Conservation (phyloP, 345 rosid species). For the Eucalyptus shirleyi region DNA sequence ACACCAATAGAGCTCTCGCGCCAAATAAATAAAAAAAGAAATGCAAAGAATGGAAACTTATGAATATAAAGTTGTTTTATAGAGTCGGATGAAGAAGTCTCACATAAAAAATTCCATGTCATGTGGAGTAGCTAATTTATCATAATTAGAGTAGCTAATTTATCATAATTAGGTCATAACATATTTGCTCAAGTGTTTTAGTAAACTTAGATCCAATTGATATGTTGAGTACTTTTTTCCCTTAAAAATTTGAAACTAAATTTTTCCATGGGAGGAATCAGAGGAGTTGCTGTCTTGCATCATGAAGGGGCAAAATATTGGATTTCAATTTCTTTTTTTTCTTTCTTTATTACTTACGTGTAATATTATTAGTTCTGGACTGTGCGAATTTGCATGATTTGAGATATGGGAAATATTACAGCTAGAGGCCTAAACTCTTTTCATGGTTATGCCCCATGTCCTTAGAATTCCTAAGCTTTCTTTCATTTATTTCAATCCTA, state of each 20-base stretch:
- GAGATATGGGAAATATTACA: not conserved
- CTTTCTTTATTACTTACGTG: not conserved
- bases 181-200: no score
- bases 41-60: not conserved
- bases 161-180: not conserved
- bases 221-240: not conserved
- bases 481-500: not conserved
- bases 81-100: no score
- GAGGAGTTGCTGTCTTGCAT: not conserved
- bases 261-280: not conserved
- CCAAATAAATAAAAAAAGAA: not conserved
- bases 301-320: not conserved
- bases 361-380: not conserved
- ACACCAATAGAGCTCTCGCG: not conserved
- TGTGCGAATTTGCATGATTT: no score
- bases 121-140: not conserved
- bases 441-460: not conserved
- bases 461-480: not conserved
- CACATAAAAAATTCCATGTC: not conserved
- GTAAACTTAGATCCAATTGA: not conserved
- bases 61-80: not conserved
- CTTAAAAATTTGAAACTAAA: not conserved
- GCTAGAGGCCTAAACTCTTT: not conserved
- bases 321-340: no score
- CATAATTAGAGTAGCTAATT: not conserved